Evolutionary conservation across 2,329 filamentous ascomycete genomes (phyloP).

Genomic region (Metarhizium anisopliae): DNA sequence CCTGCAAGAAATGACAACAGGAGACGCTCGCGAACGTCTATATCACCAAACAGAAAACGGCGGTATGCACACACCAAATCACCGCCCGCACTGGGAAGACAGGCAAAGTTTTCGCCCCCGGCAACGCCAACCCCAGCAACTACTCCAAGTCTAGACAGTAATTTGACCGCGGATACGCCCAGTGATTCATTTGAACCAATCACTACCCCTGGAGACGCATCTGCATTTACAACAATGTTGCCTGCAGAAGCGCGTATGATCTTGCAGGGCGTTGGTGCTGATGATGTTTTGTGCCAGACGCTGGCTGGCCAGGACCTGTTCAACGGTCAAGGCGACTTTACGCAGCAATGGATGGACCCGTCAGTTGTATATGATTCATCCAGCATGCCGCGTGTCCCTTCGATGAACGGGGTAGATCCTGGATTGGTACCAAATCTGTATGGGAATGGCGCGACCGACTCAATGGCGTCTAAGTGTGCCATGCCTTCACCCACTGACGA

Average conservation of each 20-base stretch:
- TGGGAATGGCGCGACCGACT: background rate
- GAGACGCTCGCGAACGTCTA: background rate
- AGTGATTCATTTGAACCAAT: slow-evolving; percentile 7
- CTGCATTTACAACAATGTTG: slow-evolving; percentile 33
- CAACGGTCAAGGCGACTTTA: background rate
- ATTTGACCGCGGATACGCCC: slow-evolving; percentile 11
- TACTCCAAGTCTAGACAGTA: slow-evolving; percentile 3
- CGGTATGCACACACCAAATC: background rate
- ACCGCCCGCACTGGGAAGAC: background rate
- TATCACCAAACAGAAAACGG: background rate
- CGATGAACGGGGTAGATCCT: slow-evolving; percentile 3
- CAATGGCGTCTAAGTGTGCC: slow-evolving; percentile 2
- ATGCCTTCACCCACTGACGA: slow-evolving; percentile 10
- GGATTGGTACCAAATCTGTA: background rate
- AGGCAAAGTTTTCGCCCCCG: background rate
- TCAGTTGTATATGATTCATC: background rate
- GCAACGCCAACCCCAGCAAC: background rate
- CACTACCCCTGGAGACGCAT: slow-evolving; percentile 11
- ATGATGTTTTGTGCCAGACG: slow-evolving; percentile 12
- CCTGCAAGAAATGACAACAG: background rate
- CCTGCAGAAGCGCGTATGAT: slow-evolving; percentile 34
- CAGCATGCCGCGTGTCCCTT: slow-evolving; percentile 1
- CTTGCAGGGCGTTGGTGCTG: slow-evolving; percentile 21
- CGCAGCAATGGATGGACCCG: background rate
- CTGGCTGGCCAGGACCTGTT: slow-evolving; percentile 11